A percentile compares a stretch with the other conserved stretches of the same genome.
These are phyloP conservation scores for Rhizoclosmatium sp. DNA, from an alignment of 192 early-diverging fungal species.

Conservation along the genomic window DNA sequence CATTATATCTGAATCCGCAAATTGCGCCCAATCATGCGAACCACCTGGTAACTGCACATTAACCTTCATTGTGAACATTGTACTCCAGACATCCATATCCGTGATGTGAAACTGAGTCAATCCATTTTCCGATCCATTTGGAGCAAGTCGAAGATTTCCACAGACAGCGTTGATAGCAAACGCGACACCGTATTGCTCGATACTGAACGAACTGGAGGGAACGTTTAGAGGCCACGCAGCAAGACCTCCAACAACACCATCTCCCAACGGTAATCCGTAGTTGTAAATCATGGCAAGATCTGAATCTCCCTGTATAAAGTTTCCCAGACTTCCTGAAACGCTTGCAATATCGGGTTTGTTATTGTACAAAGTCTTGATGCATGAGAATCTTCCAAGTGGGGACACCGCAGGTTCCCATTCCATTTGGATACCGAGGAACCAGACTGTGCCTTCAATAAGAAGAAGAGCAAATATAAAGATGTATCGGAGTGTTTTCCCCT, in stretches of 20 bases:
- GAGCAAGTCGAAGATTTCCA: constrained; percentile 17
- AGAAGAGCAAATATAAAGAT: constrained; percentile 17
- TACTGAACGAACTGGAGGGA: constrained; percentile 11
- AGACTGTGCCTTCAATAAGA: constrained; percentile 30
- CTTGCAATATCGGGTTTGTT: constrained; percentile 3
- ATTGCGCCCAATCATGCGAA: background rate
- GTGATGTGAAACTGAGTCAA: constrained; percentile 22
- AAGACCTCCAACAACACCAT: constrained; percentile 20
- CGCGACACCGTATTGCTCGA: constrained; percentile 18
- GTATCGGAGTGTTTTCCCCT: constrained; percentile 32
- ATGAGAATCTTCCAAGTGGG: constrained; percentile 19
- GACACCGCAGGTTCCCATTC: constrained; percentile 25
- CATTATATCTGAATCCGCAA: background rate
- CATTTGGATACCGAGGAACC: constrained; percentile 34
- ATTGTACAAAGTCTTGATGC: background rate
- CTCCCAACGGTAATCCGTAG: constrained; percentile 27
- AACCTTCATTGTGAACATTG: constrained; percentile 9
- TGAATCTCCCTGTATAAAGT: constrained; percentile 35
- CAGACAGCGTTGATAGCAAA: constrained; percentile 25
- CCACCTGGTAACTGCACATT: constrained; percentile 21
- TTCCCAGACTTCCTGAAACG: background rate
- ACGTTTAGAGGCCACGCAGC: constrained; percentile 25
- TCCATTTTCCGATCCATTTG: background rate
- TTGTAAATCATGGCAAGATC: constrained; percentile 35
- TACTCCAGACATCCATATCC: constrained; percentile 16